phyloP scores from a whole-genome alignment of 2,329 filamentous ascomycete species.

The Mariannaea sp. region DNA sequence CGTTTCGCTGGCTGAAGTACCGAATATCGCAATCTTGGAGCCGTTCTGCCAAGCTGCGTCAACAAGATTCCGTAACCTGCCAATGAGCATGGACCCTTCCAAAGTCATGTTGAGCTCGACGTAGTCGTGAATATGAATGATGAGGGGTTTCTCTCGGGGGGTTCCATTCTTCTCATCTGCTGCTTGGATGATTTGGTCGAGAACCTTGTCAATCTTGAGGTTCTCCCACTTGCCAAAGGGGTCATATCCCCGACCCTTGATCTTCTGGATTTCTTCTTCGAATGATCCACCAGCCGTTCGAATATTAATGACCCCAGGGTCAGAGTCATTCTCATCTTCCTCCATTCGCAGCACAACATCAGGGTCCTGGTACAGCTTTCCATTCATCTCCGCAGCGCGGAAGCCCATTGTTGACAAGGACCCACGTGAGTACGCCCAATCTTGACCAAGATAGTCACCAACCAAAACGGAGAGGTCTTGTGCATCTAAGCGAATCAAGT shows the following conservation, averaged over 20 bases:
- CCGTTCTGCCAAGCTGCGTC: conserved; percentile 74
- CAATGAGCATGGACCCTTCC: conserved; percentile 71
- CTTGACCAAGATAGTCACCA: conserved; percentile 71
- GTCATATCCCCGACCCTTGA: conserved; percentile 46
- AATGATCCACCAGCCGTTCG: conserved; percentile 37
- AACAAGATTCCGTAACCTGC: conserved; percentile 71
- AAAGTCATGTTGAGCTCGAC: conserved; percentile 73
- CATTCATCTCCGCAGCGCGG: conserved; percentile 58
- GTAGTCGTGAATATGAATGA: conserved; percentile 82
- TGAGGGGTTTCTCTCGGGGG: conserved; percentile 54
- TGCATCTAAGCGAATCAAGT: conserved; percentile 71
- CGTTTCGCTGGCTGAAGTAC: conserved; percentile 68
- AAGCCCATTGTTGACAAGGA: conserved; percentile 61
- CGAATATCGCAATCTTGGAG: conserved; percentile 75
- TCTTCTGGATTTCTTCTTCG: conserved; percentile 52
- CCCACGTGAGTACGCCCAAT: conserved; percentile 53
- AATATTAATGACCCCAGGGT: conserved; percentile 39
- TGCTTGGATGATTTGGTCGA: conserved; percentile 61
- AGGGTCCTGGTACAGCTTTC: conserved; percentile 55
- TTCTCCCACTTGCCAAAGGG: conserved; percentile 60
- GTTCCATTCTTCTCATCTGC: conserved; percentile 45
- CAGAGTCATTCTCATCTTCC: conserved; percentile 45
- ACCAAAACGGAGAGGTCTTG: conserved; percentile 72
- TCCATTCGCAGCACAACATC: conserved; percentile 40
- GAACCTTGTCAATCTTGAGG: conserved; percentile 61